Conservation (phyloP, 768 basidiomycete species). For the Lentinula boryana region DNA sequence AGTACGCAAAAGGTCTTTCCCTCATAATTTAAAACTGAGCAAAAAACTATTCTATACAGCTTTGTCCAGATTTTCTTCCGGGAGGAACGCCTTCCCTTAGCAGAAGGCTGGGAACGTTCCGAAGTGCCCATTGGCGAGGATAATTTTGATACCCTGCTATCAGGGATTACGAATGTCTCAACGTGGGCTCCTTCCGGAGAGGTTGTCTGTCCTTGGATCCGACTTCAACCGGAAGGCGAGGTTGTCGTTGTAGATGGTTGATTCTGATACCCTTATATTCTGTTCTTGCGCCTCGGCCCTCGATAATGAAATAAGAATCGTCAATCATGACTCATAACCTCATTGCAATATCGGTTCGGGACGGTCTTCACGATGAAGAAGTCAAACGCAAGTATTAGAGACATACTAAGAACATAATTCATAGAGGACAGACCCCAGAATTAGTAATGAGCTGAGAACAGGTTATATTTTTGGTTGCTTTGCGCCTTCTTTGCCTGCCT, state of each 20-base stretch:
- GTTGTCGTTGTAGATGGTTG: neutral
- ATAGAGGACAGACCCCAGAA: too few species aligned
- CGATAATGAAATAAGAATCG: too few species aligned
- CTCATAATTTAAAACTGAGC: neutral
- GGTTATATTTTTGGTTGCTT: neutral
- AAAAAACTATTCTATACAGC: neutral
- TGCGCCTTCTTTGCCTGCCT: neutral
- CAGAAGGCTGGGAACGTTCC: constrained; percentile 1
- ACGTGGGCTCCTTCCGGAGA: neutral
- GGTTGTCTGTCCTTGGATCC: neutral
- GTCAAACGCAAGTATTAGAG: too few species aligned
- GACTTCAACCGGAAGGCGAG: constrained; percentile 1
- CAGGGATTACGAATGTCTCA: neutral
- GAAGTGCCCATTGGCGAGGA: neutral
- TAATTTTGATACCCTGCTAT: neutral
- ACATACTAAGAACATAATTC: too few species aligned
- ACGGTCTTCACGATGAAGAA: too few species aligned
- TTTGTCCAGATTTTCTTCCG: constrained; percentile 6
- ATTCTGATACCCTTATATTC: neutral
- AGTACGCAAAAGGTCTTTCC: neutral
- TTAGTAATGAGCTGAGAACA: too few species aligned
- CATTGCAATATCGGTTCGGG: too few species aligned
- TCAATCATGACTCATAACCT: too few species aligned
- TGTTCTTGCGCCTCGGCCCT: too few species aligned
- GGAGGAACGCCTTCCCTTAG: constrained; percentile 4